Conservation (phyloP, 208 protist genomes). For the Herpetomonas tarakana region DNA sequence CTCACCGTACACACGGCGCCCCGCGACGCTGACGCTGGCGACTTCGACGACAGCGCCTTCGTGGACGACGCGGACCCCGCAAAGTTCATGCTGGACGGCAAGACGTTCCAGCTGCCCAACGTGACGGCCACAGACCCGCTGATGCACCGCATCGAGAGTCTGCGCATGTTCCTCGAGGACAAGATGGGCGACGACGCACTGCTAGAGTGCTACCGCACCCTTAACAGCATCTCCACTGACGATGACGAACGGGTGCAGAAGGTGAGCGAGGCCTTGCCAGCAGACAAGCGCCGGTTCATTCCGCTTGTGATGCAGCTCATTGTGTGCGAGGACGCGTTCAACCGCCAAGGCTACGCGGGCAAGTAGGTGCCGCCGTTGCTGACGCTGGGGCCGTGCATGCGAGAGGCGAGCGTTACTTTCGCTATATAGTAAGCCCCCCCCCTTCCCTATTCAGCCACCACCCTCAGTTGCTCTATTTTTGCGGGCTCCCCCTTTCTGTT, state of each 20-base stretch:
- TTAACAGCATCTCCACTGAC: constrained; percentile 74
- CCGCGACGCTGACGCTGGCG: constrained; percentile 22
- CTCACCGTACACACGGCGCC: constrained; percentile 13
- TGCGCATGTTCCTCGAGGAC: constrained; percentile 85
- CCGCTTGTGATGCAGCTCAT: constrained; percentile 82
- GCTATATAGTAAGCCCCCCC: too few relatives aligned
- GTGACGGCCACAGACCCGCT: constrained; percentile 73
- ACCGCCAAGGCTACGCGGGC: constrained; percentile 39
- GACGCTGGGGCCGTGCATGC: too few relatives aligned
- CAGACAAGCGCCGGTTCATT: constrained; percentile 72
- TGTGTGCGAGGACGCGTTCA: constrained; percentile 84
- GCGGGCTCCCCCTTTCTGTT: too few relatives aligned
- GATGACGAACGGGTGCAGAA: constrained; percentile 76
- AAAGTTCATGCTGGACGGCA: constrained; percentile 87
- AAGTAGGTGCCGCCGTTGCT: too few relatives aligned
- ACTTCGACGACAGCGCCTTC: constrained; percentile 73
- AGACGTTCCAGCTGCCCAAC: constrained; percentile 82
- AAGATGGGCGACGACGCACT: constrained; percentile 76
- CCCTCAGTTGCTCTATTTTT: too few relatives aligned
- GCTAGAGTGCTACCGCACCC: constrained; percentile 62
- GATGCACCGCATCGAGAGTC: constrained; percentile 88
- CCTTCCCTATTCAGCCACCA: too few relatives aligned
- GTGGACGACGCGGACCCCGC: constrained; percentile 36
- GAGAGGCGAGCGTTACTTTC: too few relatives aligned
- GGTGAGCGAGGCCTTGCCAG: constrained; percentile 47